These are phyloP conservation scores for Pichia cephalocereana DNA, from an alignment of 805 yeast species.

Conservation along the genomic window DNA sequence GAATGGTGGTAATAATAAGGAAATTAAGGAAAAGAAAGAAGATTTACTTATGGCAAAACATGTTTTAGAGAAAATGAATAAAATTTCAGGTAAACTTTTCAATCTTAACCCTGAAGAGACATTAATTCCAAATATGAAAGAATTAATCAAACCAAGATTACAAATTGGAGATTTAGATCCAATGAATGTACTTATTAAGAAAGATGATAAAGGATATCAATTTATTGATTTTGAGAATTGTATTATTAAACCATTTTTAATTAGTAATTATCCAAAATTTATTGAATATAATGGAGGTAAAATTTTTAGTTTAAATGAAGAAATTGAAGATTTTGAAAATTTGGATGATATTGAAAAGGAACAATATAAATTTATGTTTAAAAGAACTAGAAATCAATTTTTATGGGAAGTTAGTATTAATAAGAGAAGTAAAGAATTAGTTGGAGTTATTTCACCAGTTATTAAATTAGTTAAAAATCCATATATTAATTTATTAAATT, in stretches of 20 bases:
- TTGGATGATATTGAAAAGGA: conserved; percentile 66
- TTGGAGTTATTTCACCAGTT: conserved; percentile 77
- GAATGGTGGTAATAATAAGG: conserved; percentile 28
- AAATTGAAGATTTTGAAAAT: conserved; percentile 58
- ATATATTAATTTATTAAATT: conserved; percentile 50
- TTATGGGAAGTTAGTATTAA: conserved; percentile 77
- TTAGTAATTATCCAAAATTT: conserved; percentile 73
- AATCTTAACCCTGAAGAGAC: conserved; percentile 37
- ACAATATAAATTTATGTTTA: conserved; percentile 78
- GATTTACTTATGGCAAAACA: conserved; percentile 39
- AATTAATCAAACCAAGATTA: conserved; percentile 64
- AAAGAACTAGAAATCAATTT: conserved; percentile 85
- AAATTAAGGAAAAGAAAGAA: conserved; percentile 33
- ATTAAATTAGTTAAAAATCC: conserved; percentile 63
- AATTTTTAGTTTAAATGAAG: conserved; percentile 65
- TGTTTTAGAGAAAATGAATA: conserved; percentile 54
- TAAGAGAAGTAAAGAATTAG: conserved; percentile 51
- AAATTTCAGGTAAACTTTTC: conserved; percentile 51
- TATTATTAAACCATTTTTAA: conserved; percentile 70
- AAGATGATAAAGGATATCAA: conserved; percentile 31
- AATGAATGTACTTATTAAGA: conserved; percentile 60
- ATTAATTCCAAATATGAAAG: conserved; percentile 48
- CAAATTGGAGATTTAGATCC: conserved; percentile 85
- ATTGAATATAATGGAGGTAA: conserved; percentile 85
- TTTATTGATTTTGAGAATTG: conserved; percentile 81